phyloP scores from a whole-genome alignment of 2,329 filamentous ascomycete species.

The Cladosporium phlei region DNA sequence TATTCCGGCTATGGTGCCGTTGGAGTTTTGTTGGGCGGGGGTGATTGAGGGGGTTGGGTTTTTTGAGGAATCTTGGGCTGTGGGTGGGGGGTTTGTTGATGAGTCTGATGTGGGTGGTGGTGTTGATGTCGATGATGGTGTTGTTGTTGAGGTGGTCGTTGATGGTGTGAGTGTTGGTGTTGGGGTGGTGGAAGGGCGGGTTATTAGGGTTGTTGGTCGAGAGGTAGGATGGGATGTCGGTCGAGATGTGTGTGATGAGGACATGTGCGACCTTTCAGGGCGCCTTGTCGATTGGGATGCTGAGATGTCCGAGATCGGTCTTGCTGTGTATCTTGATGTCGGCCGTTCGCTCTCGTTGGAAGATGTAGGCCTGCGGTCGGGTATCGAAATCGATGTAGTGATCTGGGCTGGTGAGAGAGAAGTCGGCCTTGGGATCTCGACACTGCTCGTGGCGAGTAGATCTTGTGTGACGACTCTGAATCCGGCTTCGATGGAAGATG shows the following conservation, averaged over 20 bases:
- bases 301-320: background rate
- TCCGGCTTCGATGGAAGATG: conserved; percentile 16
- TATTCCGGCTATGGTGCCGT: conserved; percentile 19
- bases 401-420: background rate
- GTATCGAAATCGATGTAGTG: conserved; percentile 3
- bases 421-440: background rate
- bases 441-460: background rate
- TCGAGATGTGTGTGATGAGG: background rate
- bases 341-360: background rate
- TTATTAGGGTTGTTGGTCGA: conserved; percentile 2
- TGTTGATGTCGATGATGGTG: background rate
- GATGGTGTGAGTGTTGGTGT: conserved; percentile 1
- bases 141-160: background rate
- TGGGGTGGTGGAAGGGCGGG: background rate
- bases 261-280: background rate
- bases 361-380: background rate
- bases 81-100: conserved; percentile 3
- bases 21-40: conserved; percentile 12
- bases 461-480: conserved; percentile 7
- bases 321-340: background rate
- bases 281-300: background rate
- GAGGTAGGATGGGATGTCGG: background rate
- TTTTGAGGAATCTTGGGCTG: background rate
- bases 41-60: background rate
- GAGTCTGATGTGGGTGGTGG: conserved; percentile 2